Base-by-base conservation (phyloP, 768 basidiomycete genomes). In the Lactarius deliciosus region DNA sequence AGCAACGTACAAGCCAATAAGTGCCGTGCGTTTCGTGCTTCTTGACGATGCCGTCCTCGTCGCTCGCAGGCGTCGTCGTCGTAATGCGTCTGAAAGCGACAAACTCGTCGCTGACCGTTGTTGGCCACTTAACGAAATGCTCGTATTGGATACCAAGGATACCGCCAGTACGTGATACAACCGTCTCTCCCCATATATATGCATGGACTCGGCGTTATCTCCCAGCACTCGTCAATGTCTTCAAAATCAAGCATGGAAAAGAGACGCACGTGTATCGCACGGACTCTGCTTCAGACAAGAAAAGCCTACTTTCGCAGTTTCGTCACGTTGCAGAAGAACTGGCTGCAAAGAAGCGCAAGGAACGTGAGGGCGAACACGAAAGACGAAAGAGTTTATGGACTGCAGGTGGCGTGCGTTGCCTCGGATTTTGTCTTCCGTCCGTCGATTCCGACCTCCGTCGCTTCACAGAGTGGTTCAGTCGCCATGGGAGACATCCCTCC, bases 81-180 rank as follows among this genome's bases (percentile, higher is more conserved):
- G 81, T 61, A 84, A 87, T 60, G 86, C 85, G 45, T 81, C 81
- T 5, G 84, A 82, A 61, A 82, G 79, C 67, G 81, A 90, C 10
- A 90, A 93, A 75, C 82, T 98, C 41, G 92, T 96, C 2, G 97
- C 96, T 0, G 96, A 98, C 73, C 81, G 86, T 70, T 98, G 94
- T 75, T 99, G 95, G 92, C 85, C 89, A 9, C 79, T 98, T 74
- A 91, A 87, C 70, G 97, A 99, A 76, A 93, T 98, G 83, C 78
- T 96, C 43, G 94, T 98, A 0, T 83, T 96, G 22, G 97, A 99
- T 75, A 93, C 96, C 40, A 98, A 98, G 76, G 97, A 98, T 76
- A 90, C 94, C 4, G 83, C 93, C 6, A 89, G 96, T 96, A 38
- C 45, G 64, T 65, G 30, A 25, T 45, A 34, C 30, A 8, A 28